A percentile compares a stretch with the other conserved stretches of the same genome.
Conservation (phyloP, 2,329 filamentous ascomycete species). For the Dothiorella sarmentorum region DNA sequence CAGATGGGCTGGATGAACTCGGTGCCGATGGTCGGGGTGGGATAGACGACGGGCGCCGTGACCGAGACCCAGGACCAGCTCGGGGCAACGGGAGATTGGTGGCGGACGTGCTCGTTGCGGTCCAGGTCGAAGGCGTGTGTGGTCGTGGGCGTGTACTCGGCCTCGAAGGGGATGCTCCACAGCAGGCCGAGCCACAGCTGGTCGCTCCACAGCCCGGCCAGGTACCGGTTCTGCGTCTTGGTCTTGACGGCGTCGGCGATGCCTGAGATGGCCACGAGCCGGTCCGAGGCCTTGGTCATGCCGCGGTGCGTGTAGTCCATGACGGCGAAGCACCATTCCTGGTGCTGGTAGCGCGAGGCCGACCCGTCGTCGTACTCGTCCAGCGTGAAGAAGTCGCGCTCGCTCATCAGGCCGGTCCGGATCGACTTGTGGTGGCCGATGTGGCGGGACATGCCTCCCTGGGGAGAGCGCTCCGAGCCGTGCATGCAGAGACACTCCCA, state of each 20-base stretch:
- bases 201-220: background rate
- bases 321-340: slow-evolving; percentile 21
- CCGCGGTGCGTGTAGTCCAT: background rate
- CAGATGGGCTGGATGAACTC: slow-evolving; percentile 21
- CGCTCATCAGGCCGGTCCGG: slow-evolving; percentile 20
- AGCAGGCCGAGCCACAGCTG: background rate
- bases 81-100: background rate
- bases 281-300: background rate
- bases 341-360: slow-evolving; percentile 16
- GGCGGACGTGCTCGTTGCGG: background rate
- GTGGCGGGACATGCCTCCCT: slow-evolving; percentile 21
- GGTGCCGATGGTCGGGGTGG: slow-evolving; percentile 3
- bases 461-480: slow-evolving; percentile 22
- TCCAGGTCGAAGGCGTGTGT: background rate
- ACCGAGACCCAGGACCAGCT: slow-evolving; percentile 9
- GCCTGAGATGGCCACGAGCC: background rate
- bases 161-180: background rate
- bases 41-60: slow-evolving; percentile 19
- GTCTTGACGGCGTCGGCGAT: background rate
- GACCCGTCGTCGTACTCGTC: background rate
- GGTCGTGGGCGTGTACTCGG: background rate
- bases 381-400: slow-evolving; percentile 21
- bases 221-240: background rate
- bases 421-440: slow-evolving; percentile 21
- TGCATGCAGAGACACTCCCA: slow-evolving; percentile 18